Conservation (phyloP, 768 basidiomycete genomes). For the Boletus patriciae region DNA sequence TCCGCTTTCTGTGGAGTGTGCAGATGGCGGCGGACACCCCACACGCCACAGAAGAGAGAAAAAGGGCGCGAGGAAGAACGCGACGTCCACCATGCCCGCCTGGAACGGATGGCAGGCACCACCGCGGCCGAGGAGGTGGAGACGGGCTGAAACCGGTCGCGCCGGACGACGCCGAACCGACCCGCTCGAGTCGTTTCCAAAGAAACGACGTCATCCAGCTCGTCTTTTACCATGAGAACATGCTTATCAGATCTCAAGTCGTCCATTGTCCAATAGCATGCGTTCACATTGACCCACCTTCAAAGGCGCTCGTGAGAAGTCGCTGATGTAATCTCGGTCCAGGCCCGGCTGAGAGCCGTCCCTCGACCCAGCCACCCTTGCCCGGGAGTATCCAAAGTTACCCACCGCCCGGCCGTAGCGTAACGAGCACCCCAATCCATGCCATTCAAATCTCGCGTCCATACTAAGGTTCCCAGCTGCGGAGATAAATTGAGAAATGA, state of each 20-base stretch:
- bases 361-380: not conserved
- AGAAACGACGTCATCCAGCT: constrained; percentile 24
- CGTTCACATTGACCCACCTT: not conserved
- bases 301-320: not conserved
- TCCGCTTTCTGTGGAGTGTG: not conserved
- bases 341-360: not conserved
- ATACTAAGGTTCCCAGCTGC: constrained; percentile 8
- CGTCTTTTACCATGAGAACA: constrained; percentile 12
- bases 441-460: not conserved
- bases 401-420: constrained; percentile 6
- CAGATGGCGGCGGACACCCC: constrained; percentile 4
- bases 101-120: not conserved
- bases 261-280: not conserved
- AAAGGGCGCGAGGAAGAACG: not conserved
- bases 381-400: not conserved
- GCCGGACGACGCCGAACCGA: not conserved
- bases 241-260: not conserved
- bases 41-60: constrained; percentile 22
- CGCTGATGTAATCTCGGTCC: not conserved
- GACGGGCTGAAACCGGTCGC: constrained; percentile 13
- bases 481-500: constrained; percentile 27
- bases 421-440: constrained; percentile 19
- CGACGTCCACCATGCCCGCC: not conserved
- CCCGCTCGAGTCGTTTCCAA: constrained; percentile 21
- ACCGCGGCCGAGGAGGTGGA: constrained; percentile 14